Evolutionary conservation across 2,329 filamentous ascomycete genomes (phyloP), one percentile per base, ranked within the genome.

Genomic region (Monosporascus ibericus): DNA sequence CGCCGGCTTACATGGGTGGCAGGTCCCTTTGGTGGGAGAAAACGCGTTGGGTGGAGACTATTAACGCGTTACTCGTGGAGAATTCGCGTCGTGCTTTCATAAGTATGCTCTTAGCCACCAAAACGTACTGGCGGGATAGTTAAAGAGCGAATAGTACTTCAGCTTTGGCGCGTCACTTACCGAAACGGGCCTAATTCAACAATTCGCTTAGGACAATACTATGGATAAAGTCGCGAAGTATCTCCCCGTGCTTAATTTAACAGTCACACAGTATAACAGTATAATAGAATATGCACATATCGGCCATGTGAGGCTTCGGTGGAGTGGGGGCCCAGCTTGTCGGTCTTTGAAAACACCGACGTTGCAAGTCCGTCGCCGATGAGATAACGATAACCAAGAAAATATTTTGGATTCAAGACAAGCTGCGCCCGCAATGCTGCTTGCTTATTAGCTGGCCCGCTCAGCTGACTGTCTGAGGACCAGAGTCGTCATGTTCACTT

Each of bases 401-500:
- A 46, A 46, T 46, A 18, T 46, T n/a, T 9, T 25, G 14, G 11
- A 25, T 44, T 34, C 30, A 34, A 14, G 30, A 34, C 30, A 34
- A n/a, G 38, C 17, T 40, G 17, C 18, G 17, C 38, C 38, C 17
- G 17, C 15, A 18, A 39, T 18, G 18, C 15, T 39, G 38, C 18
- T 39, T 39, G 11, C 38, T 40, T 40, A n/a, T 42, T 42, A 42
- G n/a, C 18, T 42, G 18, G n/a, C 18, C 24, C 14, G 11, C 18
- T 11, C n/a, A 14, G 9, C 22, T 2, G 5, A 20, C 18, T 42
- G 39, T 4, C 39, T 6, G 20, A 20, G 20, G n/a, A n/a, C 18
- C 14, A n/a, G 42, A 46, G 22, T n/a, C 22, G 59, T 49, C 38
- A 75, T 75, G 73, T 70, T 69, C 52, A 62, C 70, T 49, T 75